These are phyloP conservation scores for Aspergillus costaricaensis DNA, from an alignment of 2,329 filamentous ascomycete genomes.

Conservation along the genomic window DNA sequence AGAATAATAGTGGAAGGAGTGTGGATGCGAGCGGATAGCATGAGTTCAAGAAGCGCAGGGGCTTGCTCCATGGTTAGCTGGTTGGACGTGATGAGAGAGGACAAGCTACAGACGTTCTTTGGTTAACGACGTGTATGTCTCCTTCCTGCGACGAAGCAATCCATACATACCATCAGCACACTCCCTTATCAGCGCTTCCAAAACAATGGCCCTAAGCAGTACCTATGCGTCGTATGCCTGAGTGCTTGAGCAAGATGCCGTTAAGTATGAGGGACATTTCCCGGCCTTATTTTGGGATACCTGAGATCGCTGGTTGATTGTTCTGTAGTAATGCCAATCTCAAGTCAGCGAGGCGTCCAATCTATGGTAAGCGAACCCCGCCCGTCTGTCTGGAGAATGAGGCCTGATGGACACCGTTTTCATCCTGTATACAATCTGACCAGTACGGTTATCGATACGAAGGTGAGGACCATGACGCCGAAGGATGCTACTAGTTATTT, in stretches of 20 bases:
- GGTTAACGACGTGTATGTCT: too few species aligned
- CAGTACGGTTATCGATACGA: background rate
- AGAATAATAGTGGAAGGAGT: too few species aligned
- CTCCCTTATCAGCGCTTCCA: too few species aligned
- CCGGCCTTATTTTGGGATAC: background rate
- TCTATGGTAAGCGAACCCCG: background rate
- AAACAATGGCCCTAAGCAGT: background rate
- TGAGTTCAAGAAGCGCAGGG: too few species aligned
- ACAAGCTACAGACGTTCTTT: too few species aligned
- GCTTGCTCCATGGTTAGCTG: too few species aligned
- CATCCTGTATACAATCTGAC: background rate
- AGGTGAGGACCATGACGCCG: background rate
- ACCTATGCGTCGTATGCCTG: background rate
- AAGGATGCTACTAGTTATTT: slow-evolving; percentile 9
- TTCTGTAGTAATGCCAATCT: background rate
- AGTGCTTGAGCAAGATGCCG: background rate
- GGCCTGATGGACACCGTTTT: background rate
- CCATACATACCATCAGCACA: too few species aligned
- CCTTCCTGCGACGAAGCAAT: too few species aligned
- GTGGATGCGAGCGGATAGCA: too few species aligned
- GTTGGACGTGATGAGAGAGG: too few species aligned
- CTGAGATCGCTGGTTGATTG: background rate
- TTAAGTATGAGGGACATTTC: background rate
- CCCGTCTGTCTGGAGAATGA: background rate
- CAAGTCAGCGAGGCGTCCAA: background rate